Conservation (phyloP, 176 grass and related monocot genomes). For the Musa itinerans region DNA sequence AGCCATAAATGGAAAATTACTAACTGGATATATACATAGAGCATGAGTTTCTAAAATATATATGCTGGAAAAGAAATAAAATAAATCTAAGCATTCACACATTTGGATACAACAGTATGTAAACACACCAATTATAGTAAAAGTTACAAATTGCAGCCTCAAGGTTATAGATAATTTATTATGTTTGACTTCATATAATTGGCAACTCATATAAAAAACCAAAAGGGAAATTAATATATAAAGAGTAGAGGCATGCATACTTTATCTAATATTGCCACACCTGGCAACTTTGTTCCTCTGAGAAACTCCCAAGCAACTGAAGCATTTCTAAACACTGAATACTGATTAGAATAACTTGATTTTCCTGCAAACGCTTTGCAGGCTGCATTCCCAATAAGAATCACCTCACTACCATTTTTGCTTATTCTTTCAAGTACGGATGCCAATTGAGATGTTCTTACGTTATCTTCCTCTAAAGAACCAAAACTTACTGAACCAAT, state of each 20-base stretch:
- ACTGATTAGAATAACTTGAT: conserved; percentile 27
- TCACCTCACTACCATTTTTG: conserved; percentile 44
- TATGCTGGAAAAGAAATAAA: neutral
- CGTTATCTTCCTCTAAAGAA: conserved; percentile 29
- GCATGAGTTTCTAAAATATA: too few relatives aligned
- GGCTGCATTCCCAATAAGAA: conserved; percentile 53
- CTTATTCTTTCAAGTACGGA: conserved; percentile 45
- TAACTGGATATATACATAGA: too few relatives aligned
- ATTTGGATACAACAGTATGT: neutral
- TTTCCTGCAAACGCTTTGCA: conserved; percentile 49
- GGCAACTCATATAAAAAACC: neutral
- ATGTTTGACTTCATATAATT: neutral
- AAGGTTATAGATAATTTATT: neutral
- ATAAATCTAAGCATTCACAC: neutral
- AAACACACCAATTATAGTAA: neutral
- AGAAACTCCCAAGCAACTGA: conserved; percentile 85
- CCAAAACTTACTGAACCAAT: conserved; percentile 48
- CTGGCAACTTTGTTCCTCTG: conserved; percentile 72
- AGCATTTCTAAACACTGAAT: conserved; percentile 42
- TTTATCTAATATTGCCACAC: conserved; percentile 86
- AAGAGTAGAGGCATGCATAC: conserved; percentile 29
- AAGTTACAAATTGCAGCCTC: neutral
- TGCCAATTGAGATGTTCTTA: conserved; percentile 42
- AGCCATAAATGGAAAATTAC: too few relatives aligned
- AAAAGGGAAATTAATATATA: neutral